Evolutionary conservation across 352 stramenopile genomes (phyloP), one percentile per base, ranked within the genome.

Genomic region (Phytophthora pisi): DNA sequence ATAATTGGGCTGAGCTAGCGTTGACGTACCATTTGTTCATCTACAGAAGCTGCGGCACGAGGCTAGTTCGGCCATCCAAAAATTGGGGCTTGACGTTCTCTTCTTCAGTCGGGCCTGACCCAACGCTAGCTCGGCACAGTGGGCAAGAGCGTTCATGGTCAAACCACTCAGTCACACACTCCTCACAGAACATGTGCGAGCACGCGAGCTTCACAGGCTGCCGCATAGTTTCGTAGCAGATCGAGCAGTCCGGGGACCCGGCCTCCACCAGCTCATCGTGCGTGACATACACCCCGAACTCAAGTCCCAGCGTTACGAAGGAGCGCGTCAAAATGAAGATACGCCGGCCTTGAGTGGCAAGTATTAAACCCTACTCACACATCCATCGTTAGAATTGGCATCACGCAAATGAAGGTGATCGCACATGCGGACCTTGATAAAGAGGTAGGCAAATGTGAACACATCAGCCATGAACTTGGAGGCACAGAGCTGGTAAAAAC

Each of bases 131-230:
- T 60, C 86, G 83, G 13, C 86, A 95, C 7, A 95, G 72, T 10
- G 86, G 86, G 26, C 86, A 95, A 3, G 82, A 91, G n/a, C 84
- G 82, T 66, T 95, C 86, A 55, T 88, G 84, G 38, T 95, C 84
- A 59, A 95, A 90, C 86, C 86, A 95, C 51, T 95, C 86, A 24
- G 78, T 85, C 47, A 95, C 84, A 58, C 86, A 95, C 42, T 93
- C 86, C 67, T 95, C 86, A 58, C 86, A 95, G 61, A 95, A 95
- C 77, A 95, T 86, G 68, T 95, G 86, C 42, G 82, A 77, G 49
- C 86, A 95, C 52, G 71, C 72, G 20, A 95, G 80, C 53, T 93
- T 89, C 28, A 95, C 86, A 8, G 86, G 86, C 24, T 67, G 64
- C 5, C 82, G 71, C 86, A 95, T 92, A 2, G 70, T 30, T 36